A percentile compares a stretch with the other conserved stretches of the same genome.
Conservation (phyloP, 495 filamentous ascomycete genomes). For the Glarea lozoyensis region DNA sequence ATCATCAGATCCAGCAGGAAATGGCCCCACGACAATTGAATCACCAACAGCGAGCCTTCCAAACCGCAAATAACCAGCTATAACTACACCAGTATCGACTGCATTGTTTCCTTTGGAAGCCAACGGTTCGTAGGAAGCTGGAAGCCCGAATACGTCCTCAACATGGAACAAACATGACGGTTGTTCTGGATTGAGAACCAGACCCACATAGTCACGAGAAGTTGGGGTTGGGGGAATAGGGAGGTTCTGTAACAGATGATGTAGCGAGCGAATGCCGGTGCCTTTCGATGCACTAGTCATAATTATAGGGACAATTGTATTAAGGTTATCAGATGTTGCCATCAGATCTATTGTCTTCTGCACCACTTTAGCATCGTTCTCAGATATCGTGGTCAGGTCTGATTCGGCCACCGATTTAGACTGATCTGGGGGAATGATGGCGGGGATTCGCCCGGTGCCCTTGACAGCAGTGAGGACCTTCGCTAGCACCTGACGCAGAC, state of each 20-base stretch:
- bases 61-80: conserved; percentile 75
- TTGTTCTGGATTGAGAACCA: conserved; percentile 36
- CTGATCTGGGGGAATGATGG: conserved; percentile 48
- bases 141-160: conserved; percentile 64
- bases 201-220: conserved; percentile 31
- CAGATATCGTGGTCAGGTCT: conserved; percentile 27
- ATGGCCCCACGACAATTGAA: conserved; percentile 70
- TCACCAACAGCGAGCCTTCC: conserved; percentile 74
- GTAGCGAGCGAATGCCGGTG: conserved; percentile 68
- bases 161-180: conserved; percentile 67
- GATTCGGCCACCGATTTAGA: conserved; percentile 18
- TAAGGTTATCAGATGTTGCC: conserved; percentile 31
- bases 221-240: conserved; percentile 57
- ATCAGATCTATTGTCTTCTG: conserved; percentile 39
- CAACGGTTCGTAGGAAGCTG: conserved; percentile 35
- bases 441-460: conserved; percentile 59
- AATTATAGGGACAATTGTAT: conserved; percentile 67
- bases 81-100: conserved; percentile 49
- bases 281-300: conserved; percentile 84
- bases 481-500: conserved; percentile 57
- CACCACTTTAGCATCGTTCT: conserved; percentile 41
- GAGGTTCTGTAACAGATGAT: conserved; percentile 70
- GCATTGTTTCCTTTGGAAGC: conserved; percentile 38
- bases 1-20: conserved; percentile 34
- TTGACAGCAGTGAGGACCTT: conserved; percentile 74